Evolutionary conservation across 352 stramenopile species (phyloP).

Genomic region (Globisporangium solare): DNA sequence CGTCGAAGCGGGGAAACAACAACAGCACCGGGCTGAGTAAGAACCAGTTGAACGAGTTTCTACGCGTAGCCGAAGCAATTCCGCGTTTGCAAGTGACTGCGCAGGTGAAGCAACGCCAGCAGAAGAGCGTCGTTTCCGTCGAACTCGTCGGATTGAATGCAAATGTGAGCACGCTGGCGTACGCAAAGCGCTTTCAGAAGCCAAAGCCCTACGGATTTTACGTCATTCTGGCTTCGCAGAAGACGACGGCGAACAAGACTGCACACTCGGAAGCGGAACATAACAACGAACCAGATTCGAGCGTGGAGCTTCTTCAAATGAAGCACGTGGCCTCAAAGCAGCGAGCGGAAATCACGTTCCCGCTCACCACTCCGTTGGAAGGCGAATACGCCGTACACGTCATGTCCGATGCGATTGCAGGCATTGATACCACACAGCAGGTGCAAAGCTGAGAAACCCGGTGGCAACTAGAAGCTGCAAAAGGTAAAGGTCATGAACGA

Average conservation of each 20-base stretch:
- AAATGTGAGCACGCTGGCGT: slow-evolving; percentile 23
- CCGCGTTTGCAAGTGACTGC: slow-evolving; percentile 34
- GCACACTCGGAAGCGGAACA: not conserved
- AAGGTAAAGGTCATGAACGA: too few species aligned
- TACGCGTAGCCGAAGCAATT: slow-evolving; percentile 36
- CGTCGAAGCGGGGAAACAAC: slow-evolving; percentile 9
- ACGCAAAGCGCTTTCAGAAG: slow-evolving; percentile 48
- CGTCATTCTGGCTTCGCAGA: slow-evolving; percentile 37
- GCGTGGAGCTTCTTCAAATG: slow-evolving; percentile 36
- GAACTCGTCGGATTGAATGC: slow-evolving; percentile 33
- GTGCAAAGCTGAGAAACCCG: too few species aligned
- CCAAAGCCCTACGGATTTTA: slow-evolving; percentile 72
- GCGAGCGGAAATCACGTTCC: slow-evolving; percentile 29
- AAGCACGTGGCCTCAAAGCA: slow-evolving; percentile 58
- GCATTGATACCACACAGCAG: slow-evolving; percentile 22
- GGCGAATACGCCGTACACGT: slow-evolving; percentile 27
- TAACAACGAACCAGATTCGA: not conserved
- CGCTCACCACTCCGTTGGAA: slow-evolving; percentile 6
- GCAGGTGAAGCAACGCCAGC: slow-evolving; percentile 18
- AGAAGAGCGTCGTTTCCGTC: slow-evolving; percentile 25
- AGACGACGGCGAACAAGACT: slow-evolving; percentile 1
- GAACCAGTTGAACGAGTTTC: slow-evolving; percentile 38
- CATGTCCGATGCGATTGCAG: slow-evolving; percentile 50
- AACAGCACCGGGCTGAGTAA: slow-evolving; percentile 17
- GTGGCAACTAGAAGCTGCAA: too few species aligned